A percentile compares a stretch with the other conserved stretches of the same genome.
These are phyloP conservation scores for Crepidotus variabilis DNA, from an alignment of 768 basidiomycete species.

Conservation along the genomic window DNA sequence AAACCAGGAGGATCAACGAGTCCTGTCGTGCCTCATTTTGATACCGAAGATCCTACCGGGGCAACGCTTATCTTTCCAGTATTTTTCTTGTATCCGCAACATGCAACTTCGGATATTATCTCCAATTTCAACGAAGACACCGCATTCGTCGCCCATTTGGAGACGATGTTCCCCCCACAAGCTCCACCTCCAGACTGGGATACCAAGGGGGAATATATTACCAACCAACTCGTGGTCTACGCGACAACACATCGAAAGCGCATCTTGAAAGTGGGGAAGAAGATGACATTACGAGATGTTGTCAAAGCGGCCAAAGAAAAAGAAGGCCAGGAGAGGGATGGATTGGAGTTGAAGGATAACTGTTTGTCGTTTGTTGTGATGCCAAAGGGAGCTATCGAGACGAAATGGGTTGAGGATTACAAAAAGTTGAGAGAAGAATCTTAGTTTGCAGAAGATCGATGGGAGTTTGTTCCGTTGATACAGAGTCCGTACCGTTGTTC, in stretches of 20 bases:
- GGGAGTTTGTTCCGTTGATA: not conserved
- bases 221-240: conserved; percentile 70
- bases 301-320: conserved; percentile 58
- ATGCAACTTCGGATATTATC: conserved; percentile 86
- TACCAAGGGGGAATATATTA: conserved; percentile 56
- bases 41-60: conserved; percentile 56
- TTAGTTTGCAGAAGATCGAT: conserved; percentile 3
- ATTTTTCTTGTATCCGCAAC: conserved; percentile 91
- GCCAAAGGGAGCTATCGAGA: conserved; percentile 72
- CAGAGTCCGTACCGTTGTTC: not conserved
- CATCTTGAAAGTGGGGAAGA: conserved; percentile 87
- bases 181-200: conserved; percentile 76
- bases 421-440: conserved; percentile 49
- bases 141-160: conserved; percentile 74
- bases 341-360: conserved; percentile 80
- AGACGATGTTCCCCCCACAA: conserved; percentile 78
- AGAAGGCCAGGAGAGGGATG: conserved; percentile 62
- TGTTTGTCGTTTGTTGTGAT: conserved; percentile 78
- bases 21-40: conserved; percentile 63
- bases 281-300: conserved; percentile 81
- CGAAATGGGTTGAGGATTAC: conserved; percentile 85
- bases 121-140: conserved; percentile 82
- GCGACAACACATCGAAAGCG: conserved; percentile 74
- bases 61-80: conserved; percentile 75
- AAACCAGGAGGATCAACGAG: conserved; percentile 49